Evolutionary conservation across 2,329 filamentous ascomycete genomes (phyloP).

Genomic region (Lecanosticta acicola): DNA sequence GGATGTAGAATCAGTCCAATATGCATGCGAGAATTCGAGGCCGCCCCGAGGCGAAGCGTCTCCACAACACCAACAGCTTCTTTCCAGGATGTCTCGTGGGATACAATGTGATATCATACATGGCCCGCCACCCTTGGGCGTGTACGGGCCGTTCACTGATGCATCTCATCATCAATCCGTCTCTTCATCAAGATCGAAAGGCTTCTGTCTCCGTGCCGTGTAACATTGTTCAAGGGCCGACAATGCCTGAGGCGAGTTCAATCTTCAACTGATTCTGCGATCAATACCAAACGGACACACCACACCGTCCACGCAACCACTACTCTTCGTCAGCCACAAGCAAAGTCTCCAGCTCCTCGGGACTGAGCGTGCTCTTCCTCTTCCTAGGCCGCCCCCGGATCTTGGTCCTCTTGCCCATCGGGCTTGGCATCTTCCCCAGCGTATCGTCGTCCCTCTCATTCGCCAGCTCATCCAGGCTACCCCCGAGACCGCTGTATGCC

Average conservation of each 20-base stretch:
- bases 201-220: too few species aligned
- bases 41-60: conserved; percentile 1
- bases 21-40: conserved; percentile 5
- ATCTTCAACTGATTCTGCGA: background rate
- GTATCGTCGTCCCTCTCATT: conserved; percentile 24
- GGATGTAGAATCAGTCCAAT: background rate
- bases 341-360: conserved; percentile 66
- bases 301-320: background rate
- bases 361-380: conserved; percentile 67
- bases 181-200: too few species aligned
- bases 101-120: conserved; percentile 7
- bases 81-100: background rate
- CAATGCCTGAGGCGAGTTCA: too few species aligned
- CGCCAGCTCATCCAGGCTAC: conserved; percentile 20
- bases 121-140: background rate
- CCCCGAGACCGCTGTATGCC: conserved; percentile 20
- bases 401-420: conserved; percentile 41
- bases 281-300: background rate
- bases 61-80: background rate
- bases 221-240: too few species aligned
- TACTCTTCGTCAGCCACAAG: conserved; percentile 15
- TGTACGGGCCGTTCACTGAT: background rate
- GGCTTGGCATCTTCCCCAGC: conserved; percentile 38
- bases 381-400: conserved; percentile 55
- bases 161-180: too few species aligned